These are phyloP conservation scores for Rostrohypoxylon terebratum DNA, from an alignment of 495 filamentous ascomycete species.

Conservation along the genomic window DNA sequence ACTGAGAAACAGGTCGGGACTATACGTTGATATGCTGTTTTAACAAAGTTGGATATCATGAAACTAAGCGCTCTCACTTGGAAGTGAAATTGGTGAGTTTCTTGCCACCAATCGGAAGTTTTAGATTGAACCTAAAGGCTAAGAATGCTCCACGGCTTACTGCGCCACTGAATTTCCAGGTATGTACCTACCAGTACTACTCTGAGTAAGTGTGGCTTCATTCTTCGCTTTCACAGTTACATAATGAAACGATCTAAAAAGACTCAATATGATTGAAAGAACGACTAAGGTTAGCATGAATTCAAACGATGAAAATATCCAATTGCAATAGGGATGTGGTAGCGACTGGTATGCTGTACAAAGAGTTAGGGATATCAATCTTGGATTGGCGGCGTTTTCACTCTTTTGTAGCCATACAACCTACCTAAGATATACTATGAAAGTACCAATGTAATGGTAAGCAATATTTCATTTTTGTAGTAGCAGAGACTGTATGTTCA, in stretches of 20 bases:
- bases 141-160: neutral
- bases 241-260: neutral
- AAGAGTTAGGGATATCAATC: too few relatives aligned
- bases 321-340: too few relatives aligned
- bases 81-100: slow-evolving; percentile 5
- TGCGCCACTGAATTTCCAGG: slow-evolving; percentile 15
- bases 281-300: too few relatives aligned
- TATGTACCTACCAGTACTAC: neutral
- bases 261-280: too few relatives aligned
- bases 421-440: too few relatives aligned
- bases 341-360: too few relatives aligned
- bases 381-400: too few relatives aligned
- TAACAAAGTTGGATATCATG: neutral
- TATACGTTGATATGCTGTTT: slow-evolving; percentile 4
- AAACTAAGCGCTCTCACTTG: slow-evolving; percentile 3
- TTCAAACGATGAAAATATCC: too few relatives aligned
- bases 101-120: slow-evolving; percentile 17
- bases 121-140: slow-evolving; percentile 16
- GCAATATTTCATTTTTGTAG: too few relatives aligned
- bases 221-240: neutral
- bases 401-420: too few relatives aligned
- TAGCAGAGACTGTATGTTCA: too few relatives aligned
- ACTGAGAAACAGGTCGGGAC: neutral
- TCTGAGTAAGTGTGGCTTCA: slow-evolving; percentile 13
- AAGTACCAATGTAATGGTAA: too few relatives aligned